A percentile compares a stretch with the other conserved stretches of the same genome.
Evolutionary conservation across 805 yeast species (phyloP).

Genomic region (Osmozyma mogii): DNA sequence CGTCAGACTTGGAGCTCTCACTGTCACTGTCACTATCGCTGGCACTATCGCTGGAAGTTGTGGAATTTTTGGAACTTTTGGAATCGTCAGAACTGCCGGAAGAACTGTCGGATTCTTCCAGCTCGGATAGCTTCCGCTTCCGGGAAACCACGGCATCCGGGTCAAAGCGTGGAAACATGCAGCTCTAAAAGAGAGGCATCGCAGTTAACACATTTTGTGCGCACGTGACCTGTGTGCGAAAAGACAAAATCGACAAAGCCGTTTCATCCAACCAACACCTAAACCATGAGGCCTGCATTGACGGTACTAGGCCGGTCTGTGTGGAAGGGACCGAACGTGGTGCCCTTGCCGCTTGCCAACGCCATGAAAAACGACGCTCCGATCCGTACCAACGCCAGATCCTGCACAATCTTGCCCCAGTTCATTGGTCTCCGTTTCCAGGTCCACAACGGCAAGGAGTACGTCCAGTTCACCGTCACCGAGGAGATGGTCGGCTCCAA

Average conservation of each 20-base stretch:
- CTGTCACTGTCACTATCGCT: conserved; percentile 12
- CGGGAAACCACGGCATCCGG: too few relatives aligned
- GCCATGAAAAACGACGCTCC: conserved; percentile 78
- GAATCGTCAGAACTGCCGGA: conserved; percentile 1
- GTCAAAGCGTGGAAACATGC: too few relatives aligned
- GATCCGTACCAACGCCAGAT: conserved; percentile 90
- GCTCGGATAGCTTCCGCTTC: too few relatives aligned
- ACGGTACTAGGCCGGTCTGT: conserved; percentile 28
- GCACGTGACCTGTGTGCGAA: conserved; percentile 27
- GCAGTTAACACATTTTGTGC: too few relatives aligned
- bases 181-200: too few relatives aligned
- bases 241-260: not conserved
- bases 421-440: conserved; percentile 93
- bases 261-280: conserved; percentile 1
- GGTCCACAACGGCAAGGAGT: conserved; percentile 93
- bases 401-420: conserved; percentile 91
- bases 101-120: too few relatives aligned
- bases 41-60: conserved; percentile 10
- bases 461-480: conserved; percentile 75
- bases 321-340: conserved; percentile 80
- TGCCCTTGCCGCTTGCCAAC: conserved; percentile 86
- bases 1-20: conserved; percentile 3
- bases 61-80: conserved; percentile 6
- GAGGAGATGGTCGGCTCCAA: conserved; percentile 97
- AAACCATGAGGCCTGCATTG: conserved; percentile 27